Percentiles rank a stretch among this genome's conserved stretches.
Conservation (phyloP, 495 filamentous ascomycete species). For the Podospora appendiculata region DNA sequence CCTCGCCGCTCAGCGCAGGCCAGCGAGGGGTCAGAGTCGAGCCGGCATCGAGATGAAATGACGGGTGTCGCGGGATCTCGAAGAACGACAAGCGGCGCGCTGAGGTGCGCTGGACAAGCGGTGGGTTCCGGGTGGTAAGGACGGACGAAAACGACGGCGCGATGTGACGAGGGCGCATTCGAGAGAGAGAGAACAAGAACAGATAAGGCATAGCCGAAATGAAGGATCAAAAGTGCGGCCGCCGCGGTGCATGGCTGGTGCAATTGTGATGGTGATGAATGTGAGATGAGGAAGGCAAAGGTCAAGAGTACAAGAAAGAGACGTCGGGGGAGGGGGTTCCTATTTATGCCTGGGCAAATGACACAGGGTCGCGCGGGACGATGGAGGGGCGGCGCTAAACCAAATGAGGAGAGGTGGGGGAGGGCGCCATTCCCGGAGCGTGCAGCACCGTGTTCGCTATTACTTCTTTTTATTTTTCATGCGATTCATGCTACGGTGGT, state of each 20-base stretch:
- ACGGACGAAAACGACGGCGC: neutral
- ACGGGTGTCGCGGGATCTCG: neutral
- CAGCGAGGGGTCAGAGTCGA: neutral
- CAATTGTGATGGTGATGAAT: neutral
- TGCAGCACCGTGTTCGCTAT: constrained; percentile 1
- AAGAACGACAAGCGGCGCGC: neutral
- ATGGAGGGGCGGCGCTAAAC: neutral
- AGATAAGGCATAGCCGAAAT: neutral
- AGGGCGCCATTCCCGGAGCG: neutral
- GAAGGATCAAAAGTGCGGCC: constrained; percentile 1
- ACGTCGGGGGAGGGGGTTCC: neutral
- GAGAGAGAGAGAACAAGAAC: constrained; percentile 1
- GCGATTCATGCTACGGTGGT: too few relatives aligned
- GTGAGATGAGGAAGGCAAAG: neutral
- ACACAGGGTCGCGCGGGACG: neutral
- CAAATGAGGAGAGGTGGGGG: neutral
- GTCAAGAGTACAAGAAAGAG: constrained; percentile 1
- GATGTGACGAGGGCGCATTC: neutral
- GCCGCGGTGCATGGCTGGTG: neutral
- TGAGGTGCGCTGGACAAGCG: neutral
- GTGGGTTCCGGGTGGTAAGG: neutral
- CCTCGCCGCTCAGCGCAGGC: constrained; percentile 1
- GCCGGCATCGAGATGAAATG: neutral
- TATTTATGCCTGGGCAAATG: neutral
- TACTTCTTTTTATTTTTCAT: too few relatives aligned